Conservation (phyloP, 176 grass and related monocot species). For the Oryza meyeriana region DNA sequence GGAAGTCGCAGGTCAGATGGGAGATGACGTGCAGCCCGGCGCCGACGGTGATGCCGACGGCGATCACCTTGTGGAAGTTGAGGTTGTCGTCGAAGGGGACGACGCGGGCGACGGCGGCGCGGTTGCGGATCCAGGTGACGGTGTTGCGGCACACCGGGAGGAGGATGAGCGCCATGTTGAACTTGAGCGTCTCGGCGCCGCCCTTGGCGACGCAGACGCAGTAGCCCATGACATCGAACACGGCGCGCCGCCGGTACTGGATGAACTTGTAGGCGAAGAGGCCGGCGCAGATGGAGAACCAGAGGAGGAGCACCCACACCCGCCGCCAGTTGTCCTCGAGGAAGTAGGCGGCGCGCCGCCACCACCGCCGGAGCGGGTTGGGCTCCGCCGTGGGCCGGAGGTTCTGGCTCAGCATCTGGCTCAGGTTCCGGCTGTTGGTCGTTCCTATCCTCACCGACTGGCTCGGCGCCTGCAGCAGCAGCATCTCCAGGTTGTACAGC, state of each 20-base stretch:
- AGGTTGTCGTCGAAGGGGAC: conserved; percentile 97
- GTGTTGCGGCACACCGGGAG: conserved; percentile 98
- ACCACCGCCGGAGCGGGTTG: conserved; percentile 71
- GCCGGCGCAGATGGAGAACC: conserved; percentile 56
- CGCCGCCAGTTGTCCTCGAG: conserved; percentile 93
- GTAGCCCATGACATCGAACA: conserved; percentile 89
- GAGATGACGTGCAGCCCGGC: conserved; percentile 62
- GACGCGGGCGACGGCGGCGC: conserved; percentile 22
- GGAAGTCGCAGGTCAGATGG: conserved; percentile 94
- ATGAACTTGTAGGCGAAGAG: conserved; percentile 89
- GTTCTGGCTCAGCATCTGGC: conserved; percentile 90
- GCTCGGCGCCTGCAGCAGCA: conserved; percentile 64
- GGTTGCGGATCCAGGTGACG: conserved; percentile 91
- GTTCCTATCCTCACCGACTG: conserved; percentile 64
- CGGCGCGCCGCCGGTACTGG: conserved; percentile 65
- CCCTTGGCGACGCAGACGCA: conserved; percentile 98
- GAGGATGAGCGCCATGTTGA: conserved; percentile 97
- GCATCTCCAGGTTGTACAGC: conserved; percentile 75
- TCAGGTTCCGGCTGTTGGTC: conserved; percentile 76
- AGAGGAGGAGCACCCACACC: conserved; percentile 74
- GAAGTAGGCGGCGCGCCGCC: conserved; percentile 55
- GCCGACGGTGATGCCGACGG: conserved; percentile 60
- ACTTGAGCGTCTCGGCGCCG: conserved; percentile 96
- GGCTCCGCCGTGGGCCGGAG: conserved; percentile 76
- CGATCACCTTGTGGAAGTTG: conserved; percentile 99